Percentiles rank a stretch among this genome's conserved stretches.
These are phyloP conservation scores for Melampsora larici-populina DNA, from an alignment of 1,284 basidiomycete species.

Conservation along the genomic window DNA sequence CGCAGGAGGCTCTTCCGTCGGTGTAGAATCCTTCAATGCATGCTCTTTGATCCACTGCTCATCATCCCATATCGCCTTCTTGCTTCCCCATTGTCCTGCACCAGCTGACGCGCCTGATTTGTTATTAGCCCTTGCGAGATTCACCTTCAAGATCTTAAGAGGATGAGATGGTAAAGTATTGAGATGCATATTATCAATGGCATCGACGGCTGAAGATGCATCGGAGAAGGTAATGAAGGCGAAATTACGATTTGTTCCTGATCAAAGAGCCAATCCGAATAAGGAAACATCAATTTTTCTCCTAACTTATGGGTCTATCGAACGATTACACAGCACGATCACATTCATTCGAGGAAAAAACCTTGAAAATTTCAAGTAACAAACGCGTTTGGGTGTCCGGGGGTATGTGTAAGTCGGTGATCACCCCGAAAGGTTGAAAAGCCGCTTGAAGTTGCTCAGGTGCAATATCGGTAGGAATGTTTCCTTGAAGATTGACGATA, in stretches of 20 bases:
- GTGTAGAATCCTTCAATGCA: slow-evolving; percentile 17
- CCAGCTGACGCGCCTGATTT: not conserved
- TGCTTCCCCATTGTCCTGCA: slow-evolving; percentile 1
- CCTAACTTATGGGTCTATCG: too few relatives aligned
- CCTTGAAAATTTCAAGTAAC: slow-evolving; percentile 4
- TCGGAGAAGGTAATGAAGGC: slow-evolving; percentile 49
- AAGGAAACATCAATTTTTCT: not conserved
- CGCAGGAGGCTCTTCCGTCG: too few relatives aligned
- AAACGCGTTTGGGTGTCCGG: slow-evolving; percentile 48
- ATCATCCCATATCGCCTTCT: slow-evolving; percentile 31
- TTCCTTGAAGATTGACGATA: slow-evolving; percentile 39
- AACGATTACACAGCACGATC: too few relatives aligned
- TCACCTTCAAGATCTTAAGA: slow-evolving; percentile 35
- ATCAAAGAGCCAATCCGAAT: not conserved
- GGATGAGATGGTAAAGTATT: slow-evolving; percentile 45
- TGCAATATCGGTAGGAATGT: slow-evolving; percentile 47
- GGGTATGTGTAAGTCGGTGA: slow-evolving; percentile 50
- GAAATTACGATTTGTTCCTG: slow-evolving; percentile 48
- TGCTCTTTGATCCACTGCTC: slow-evolving; percentile 40
- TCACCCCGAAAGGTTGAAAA: slow-evolving; percentile 51
- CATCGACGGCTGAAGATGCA: slow-evolving; percentile 48
- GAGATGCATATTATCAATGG: slow-evolving; percentile 52
- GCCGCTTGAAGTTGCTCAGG: slow-evolving; percentile 47
- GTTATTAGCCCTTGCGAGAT: slow-evolving; percentile 21
- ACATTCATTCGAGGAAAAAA: not conserved